Evolutionary conservation across 2,329 filamentous ascomycete genomes (phyloP).

Genomic region (Cladosporium oxysporum): DNA sequence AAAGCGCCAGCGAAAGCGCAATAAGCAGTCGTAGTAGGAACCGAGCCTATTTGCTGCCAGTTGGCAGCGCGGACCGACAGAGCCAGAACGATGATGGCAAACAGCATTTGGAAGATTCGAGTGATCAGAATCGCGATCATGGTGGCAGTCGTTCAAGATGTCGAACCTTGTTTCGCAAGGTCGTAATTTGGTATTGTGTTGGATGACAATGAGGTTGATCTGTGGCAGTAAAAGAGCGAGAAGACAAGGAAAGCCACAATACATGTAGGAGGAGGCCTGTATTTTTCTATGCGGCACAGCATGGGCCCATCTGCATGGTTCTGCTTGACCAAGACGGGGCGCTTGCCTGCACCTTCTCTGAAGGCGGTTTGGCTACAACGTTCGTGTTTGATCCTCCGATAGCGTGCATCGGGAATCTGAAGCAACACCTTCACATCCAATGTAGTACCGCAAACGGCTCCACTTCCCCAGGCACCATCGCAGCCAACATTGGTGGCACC

Average conservation of each 20-base stretch:
- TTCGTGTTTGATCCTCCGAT: constrained; percentile 4
- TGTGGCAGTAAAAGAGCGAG: background rate
- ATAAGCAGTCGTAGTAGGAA: constrained; percentile 28
- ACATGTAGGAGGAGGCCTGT: background rate
- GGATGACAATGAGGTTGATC: background rate
- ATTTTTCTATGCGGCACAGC: background rate
- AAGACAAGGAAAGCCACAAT: background rate
- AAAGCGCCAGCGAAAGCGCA: constrained; percentile 31
- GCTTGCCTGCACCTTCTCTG: background rate
- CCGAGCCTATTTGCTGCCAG: constrained; percentile 26
- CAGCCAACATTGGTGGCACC: background rate
- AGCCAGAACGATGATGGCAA: constrained; percentile 32
- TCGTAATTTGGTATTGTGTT: background rate
- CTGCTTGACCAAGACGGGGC: background rate
- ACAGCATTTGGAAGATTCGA: constrained; percentile 28
- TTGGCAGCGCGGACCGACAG: constrained; percentile 30
- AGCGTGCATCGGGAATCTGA: background rate
- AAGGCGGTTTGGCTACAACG: background rate
- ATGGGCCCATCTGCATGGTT: background rate
- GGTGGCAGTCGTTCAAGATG: background rate
- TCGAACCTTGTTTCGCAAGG: background rate
- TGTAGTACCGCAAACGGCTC: background rate
- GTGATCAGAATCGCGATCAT: constrained; percentile 24
- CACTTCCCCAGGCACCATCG: background rate
- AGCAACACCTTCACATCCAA: background rate